A percentile compares a stretch with the other conserved stretches of the same genome.
Conservation (phyloP, 352 stramenopile genomes). For the Phytophthora aleatoria region DNA sequence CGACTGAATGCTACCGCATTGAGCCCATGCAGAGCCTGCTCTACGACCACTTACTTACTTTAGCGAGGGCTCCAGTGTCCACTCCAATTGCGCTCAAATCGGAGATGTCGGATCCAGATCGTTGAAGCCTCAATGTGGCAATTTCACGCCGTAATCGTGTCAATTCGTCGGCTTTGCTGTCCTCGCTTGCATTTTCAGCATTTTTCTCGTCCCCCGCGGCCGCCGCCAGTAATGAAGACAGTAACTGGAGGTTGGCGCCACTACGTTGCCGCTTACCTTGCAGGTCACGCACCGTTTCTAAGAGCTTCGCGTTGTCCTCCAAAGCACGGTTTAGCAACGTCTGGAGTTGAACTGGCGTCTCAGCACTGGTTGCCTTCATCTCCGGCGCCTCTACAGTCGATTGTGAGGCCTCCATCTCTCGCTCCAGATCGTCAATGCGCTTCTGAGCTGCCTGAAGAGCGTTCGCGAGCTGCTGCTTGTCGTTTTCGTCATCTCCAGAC, state of each 20-base stretch:
- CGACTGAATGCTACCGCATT: conserved; percentile 33
- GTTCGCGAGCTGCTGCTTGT: conserved; percentile 34
- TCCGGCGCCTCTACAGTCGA: neutral
- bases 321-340: conserved; percentile 56
- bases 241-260: conserved; percentile 41
- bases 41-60: conserved; percentile 47
- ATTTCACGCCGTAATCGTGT: conserved; percentile 47
- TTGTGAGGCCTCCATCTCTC: conserved; percentile 29
- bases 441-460: conserved; percentile 38
- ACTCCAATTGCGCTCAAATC: conserved; percentile 21
- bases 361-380: conserved; percentile 1
- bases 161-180: conserved; percentile 48
- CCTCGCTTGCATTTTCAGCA: conserved; percentile 16
- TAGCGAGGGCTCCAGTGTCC: conserved; percentile 38
- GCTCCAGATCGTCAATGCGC: conserved; percentile 52
- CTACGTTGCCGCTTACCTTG: conserved; percentile 58
- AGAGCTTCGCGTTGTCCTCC: conserved; percentile 62
- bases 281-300: conserved; percentile 65
- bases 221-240: conserved; percentile 33
- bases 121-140: conserved; percentile 32
- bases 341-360: conserved; percentile 40
- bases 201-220: conserved; percentile 18
- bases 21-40: conserved; percentile 33
- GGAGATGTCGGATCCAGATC: conserved; percentile 22
- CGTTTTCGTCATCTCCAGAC: conserved; percentile 27